Evolutionary conservation across 192 early-diverging fungal genomes (phyloP).

Genomic region (Irineochytrium annulatum): DNA sequence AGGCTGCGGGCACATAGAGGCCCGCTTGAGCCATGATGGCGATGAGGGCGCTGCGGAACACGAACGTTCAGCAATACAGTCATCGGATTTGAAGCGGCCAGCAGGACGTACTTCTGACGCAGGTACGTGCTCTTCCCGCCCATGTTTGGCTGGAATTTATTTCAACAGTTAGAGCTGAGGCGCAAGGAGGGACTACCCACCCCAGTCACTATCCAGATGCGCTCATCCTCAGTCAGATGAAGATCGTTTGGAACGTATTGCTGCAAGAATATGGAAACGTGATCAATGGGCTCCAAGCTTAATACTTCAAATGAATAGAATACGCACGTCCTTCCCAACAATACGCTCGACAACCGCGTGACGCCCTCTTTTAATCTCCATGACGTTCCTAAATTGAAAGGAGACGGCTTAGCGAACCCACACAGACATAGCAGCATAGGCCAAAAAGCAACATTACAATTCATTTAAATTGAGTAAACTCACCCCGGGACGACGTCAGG

Average conservation of each 20-base stretch:
- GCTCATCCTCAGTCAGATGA: constrained; percentile 5
- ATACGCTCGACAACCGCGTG: constrained; percentile 71
- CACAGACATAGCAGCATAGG: too few species aligned
- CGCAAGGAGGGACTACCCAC: constrained; percentile 3
- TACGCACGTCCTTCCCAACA: too few species aligned
- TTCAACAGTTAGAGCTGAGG: background rate
- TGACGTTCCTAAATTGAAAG: background rate
- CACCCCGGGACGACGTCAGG: constrained; percentile 53
- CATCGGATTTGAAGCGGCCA: constrained; percentile 19
- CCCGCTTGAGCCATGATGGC: constrained; percentile 70
- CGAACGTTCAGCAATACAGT: background rate
- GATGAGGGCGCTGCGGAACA: constrained; percentile 45
- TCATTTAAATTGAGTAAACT: too few species aligned
- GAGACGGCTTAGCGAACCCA: background rate
- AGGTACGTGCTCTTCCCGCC: constrained; percentile 71
- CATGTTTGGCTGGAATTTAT: constrained; percentile 68
- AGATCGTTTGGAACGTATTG: constrained; percentile 14
- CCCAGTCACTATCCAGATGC: constrained; percentile 23
- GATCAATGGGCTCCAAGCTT: too few species aligned
- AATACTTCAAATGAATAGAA: too few species aligned
- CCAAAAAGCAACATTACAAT: too few species aligned
- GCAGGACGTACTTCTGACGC: constrained; percentile 54
- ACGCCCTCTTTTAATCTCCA: constrained; percentile 55
- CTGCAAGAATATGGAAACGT: too few species aligned
- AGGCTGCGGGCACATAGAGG: constrained; percentile 64